These are phyloP conservation scores for Huntiella savannae DNA, from an alignment of 2,329 filamentous ascomycete species.

Conservation along the genomic window DNA sequence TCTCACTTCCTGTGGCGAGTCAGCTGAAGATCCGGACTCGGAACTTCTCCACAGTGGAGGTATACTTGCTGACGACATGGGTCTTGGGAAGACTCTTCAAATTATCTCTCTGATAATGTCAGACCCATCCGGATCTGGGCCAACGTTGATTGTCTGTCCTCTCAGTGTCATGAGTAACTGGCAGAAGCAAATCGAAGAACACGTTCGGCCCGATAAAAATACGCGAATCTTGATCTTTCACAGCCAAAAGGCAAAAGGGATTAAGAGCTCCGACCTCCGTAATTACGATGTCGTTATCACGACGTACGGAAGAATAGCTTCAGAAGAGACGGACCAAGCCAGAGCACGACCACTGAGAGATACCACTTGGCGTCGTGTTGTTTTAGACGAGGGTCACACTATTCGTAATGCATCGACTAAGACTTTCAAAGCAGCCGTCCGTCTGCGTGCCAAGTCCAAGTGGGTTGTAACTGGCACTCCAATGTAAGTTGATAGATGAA, in stretches of 20 bases:
- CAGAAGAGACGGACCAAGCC: conserved; percentile 36
- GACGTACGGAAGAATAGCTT: conserved; percentile 59
- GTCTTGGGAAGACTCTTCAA: conserved; percentile 74
- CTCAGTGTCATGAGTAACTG: conserved; percentile 83
- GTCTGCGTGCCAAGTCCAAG: conserved; percentile 47
- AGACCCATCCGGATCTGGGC: conserved; percentile 27
- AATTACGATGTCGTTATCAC: conserved; percentile 63
- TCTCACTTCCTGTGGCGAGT: too few species aligned
- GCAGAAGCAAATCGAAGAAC: conserved; percentile 57
- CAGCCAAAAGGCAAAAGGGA: conserved; percentile 22
- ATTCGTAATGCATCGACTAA: conserved; percentile 65
- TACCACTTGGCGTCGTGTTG: conserved; percentile 56
- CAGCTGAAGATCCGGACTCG: too few species aligned
- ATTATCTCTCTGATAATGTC: conserved; percentile 60
- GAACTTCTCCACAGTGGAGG: conserved; percentile 34
- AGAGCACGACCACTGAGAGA: conserved; percentile 19
- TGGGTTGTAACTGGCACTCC: conserved; percentile 72
- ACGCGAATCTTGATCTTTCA: conserved; percentile 60
- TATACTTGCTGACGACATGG: conserved; percentile 85
- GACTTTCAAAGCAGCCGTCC: conserved; percentile 46
- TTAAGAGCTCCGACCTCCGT: conserved; percentile 37
- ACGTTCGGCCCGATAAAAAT: conserved; percentile 43
- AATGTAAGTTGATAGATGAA: conserved; percentile 29
- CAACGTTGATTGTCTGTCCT: conserved; percentile 65
- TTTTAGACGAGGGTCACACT: conserved; percentile 67